Evolutionary conservation across 1,139 yeast genomes (phyloP).

Genomic region (Eremothecium coryli): DNA sequence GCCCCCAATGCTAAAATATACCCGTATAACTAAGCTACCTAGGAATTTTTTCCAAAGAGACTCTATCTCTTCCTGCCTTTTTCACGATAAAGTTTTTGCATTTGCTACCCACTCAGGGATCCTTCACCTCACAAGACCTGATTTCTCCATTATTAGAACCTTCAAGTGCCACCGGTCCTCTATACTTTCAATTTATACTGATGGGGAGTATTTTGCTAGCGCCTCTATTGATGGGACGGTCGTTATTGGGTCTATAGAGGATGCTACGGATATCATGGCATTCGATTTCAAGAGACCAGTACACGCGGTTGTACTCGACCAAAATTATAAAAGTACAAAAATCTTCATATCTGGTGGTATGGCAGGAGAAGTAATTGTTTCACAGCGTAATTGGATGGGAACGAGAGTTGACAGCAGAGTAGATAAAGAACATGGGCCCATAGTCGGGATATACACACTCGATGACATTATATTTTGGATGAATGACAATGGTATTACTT

Average conservation of each 20-base stretch:
- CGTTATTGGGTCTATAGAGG: constrained; percentile 62
- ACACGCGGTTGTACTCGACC: constrained; percentile 75
- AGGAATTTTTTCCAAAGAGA: constrained; percentile 60
- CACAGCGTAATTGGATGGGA: constrained; percentile 82
- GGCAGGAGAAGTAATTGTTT: constrained; percentile 70
- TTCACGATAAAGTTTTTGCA: constrained; percentile 51
- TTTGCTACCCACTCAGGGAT: constrained; percentile 90
- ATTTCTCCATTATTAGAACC: constrained; percentile 53
- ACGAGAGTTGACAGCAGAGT: constrained; percentile 59
- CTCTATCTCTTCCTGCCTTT: constrained; percentile 61
- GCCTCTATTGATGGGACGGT: constrained; percentile 94
- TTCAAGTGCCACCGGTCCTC: constrained; percentile 83
- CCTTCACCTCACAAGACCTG: constrained; percentile 55
- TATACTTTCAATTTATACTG: constrained; percentile 59
- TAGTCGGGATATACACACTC: constrained; percentile 52
- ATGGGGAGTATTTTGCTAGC: constrained; percentile 67
- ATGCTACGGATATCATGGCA: constrained; percentile 57
- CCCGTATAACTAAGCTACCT: constrained; percentile 59
- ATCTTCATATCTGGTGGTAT: constrained; percentile 83
- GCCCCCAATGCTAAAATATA: constrained; percentile 71
- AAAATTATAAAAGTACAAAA: constrained; percentile 50
- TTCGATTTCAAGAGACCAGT: constrained; percentile 84
- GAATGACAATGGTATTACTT: constrained; percentile 69
- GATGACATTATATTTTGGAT: constrained; percentile 74
- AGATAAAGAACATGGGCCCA: constrained; percentile 59